These are phyloP conservation scores for Allium fistulosum DNA, from an alignment of 106 monocot species.

Conservation along the genomic window DNA sequence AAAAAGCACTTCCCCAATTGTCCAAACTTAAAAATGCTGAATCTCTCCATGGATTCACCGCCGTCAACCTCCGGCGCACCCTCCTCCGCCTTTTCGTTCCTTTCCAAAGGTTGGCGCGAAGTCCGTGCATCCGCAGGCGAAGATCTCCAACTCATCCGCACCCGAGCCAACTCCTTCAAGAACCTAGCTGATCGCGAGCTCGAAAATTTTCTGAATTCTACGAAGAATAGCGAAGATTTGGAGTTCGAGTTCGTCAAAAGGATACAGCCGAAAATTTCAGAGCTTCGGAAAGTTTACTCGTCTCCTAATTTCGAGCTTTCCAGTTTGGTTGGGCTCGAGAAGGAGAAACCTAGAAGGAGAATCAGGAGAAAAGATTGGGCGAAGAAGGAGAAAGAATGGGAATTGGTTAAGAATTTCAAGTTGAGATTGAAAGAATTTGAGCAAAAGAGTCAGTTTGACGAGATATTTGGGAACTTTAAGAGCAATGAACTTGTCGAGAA, in stretches of 20 bases:
- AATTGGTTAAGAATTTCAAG: conserved; percentile 62
- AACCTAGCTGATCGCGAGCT: conserved; percentile 86
- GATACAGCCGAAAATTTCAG: conserved; percentile 79
- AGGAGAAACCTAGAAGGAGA: conserved; percentile 11
- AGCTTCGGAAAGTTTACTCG: conserved; percentile 69
- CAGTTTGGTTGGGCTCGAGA: conserved; percentile 22
- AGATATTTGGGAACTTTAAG: conserved; percentile 60
- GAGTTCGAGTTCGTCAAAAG: conserved; percentile 86
- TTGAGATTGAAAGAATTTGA: conserved; percentile 73
- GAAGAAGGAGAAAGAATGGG: conserved; percentile 46
- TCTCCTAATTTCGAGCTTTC: conserved; percentile 48
- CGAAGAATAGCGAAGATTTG: conserved; percentile 33
- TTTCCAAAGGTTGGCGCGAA: conserved; percentile 86
- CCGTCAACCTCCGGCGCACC: conserved; percentile 42
- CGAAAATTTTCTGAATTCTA: conserved; percentile 72
- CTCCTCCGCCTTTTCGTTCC: conserved; percentile 69
- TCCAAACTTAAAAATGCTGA: conserved; percentile 21
- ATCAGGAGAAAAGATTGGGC: conserved; percentile 16
- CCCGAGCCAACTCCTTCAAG: conserved; percentile 63
- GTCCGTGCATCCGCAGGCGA: conserved; percentile 76
- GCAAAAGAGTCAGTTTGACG: conserved; percentile 58
- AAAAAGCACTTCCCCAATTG: conserved; percentile 12
- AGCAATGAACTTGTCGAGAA: conserved; percentile 77
- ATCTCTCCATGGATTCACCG: conserved; percentile 37
- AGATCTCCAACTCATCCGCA: conserved; percentile 73